Evolutionary conservation across 495 filamentous ascomycete genomes (phyloP).

Genomic region (Evernia prunastri): DNA sequence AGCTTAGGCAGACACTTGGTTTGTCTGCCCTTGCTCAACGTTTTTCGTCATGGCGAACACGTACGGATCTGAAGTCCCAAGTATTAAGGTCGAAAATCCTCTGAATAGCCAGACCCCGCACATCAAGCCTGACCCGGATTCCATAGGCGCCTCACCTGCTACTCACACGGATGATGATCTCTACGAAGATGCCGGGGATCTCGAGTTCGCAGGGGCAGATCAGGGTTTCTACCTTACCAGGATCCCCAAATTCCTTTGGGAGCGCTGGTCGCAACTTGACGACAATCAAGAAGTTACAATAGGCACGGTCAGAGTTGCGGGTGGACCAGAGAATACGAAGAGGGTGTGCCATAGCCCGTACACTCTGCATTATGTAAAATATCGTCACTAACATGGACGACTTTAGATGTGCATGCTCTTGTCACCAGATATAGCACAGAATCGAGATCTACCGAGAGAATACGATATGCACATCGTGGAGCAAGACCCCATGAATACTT

Average conservation of each 20-base stretch:
- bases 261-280: slow-evolving; percentile 52
- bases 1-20: background rate
- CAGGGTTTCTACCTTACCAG: slow-evolving; percentile 65
- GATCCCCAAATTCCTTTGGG: slow-evolving; percentile 71
- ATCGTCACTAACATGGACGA: slow-evolving; percentile 3
- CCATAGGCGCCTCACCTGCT: slow-evolving; percentile 48
- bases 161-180: slow-evolving; percentile 65
- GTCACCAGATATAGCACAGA: slow-evolving; percentile 43
- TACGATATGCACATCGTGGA: slow-evolving; percentile 69
- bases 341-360: slow-evolving; percentile 36
- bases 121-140: slow-evolving; percentile 66
- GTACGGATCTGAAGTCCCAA: slow-evolving; percentile 15
- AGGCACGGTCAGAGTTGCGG: slow-evolving; percentile 65
- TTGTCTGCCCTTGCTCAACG: background rate
- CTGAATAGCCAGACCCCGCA: slow-evolving; percentile 18
- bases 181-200: slow-evolving; percentile 83
- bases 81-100: slow-evolving; percentile 23
- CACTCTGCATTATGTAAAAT: background rate
- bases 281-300: slow-evolving; percentile 62
- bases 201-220: slow-evolving; percentile 60
- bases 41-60: slow-evolving; percentile 16
- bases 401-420: slow-evolving; percentile 32
- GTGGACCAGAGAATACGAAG: slow-evolving; percentile 45
- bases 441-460: slow-evolving; percentile 68
- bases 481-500: slow-evolving; percentile 65